Conservation (phyloP, 192 early-diverging fungal genomes). For the Coemansia sp. region DNA sequence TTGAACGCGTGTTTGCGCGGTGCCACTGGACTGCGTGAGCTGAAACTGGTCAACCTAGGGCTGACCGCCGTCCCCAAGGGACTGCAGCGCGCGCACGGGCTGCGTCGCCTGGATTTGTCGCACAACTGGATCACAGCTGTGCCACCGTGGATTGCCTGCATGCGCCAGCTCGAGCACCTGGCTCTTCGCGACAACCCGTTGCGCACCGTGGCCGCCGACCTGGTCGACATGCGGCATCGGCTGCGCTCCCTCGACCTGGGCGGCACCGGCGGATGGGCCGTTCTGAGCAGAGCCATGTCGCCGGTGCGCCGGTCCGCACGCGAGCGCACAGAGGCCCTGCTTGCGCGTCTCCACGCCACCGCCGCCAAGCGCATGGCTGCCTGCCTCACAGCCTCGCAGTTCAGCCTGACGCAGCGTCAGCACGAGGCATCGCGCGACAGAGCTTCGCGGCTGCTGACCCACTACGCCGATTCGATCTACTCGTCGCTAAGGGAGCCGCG, state of each 20-base stretch:
- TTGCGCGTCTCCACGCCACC: slow-evolving; percentile 27
- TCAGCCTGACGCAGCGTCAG: slow-evolving; percentile 44
- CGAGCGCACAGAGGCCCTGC: slow-evolving; percentile 21
- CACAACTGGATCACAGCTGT: slow-evolving; percentile 52
- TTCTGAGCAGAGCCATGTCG: slow-evolving; percentile 27
- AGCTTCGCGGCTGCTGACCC: slow-evolving; percentile 31
- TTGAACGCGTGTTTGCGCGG: slow-evolving; percentile 28
- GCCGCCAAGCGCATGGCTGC: slow-evolving; percentile 41
- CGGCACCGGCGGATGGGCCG: slow-evolving; percentile 21
- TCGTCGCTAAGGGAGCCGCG: slow-evolving; percentile 41
- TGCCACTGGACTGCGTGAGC: slow-evolving; percentile 25
- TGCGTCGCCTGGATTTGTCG: slow-evolving; percentile 49
- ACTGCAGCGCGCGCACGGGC: slow-evolving; percentile 21
- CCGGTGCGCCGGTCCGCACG: slow-evolving; percentile 18
- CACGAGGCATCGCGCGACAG: slow-evolving; percentile 43
- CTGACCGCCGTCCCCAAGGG: slow-evolving; percentile 28
- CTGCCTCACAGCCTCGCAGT: slow-evolving; percentile 28
- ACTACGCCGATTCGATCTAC: slow-evolving; percentile 38
- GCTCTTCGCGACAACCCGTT: slow-evolving; percentile 39
- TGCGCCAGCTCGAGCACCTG: slow-evolving; percentile 41
- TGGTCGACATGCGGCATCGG: slow-evolving; percentile 52
- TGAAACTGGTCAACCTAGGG: slow-evolving; percentile 47
- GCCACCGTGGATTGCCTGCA: slow-evolving; percentile 37
- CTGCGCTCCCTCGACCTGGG: slow-evolving; percentile 41
- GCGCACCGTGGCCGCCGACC: slow-evolving; percentile 37